These are phyloP conservation scores for Pisolithus albus DNA, from an alignment of 768 basidiomycete species.

Conservation along the genomic window DNA sequence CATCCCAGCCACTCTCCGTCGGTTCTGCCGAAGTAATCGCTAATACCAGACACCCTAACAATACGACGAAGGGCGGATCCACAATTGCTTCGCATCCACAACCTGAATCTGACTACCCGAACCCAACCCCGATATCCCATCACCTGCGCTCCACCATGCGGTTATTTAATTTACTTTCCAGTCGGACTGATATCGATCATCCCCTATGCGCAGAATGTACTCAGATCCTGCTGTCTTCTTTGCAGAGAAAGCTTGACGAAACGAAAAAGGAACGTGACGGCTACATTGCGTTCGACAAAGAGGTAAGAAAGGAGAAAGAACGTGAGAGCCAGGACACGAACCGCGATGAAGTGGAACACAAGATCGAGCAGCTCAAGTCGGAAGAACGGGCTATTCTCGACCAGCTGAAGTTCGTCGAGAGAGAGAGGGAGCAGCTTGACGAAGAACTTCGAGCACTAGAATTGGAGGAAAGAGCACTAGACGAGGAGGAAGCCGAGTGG, in stretches of 20 bases:
- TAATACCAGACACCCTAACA: conserved; percentile 31
- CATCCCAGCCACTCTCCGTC: conserved; percentile 41
- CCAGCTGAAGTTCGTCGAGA: conserved; percentile 69
- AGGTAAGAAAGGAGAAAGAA: conserved; percentile 76
- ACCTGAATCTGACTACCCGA: conserved; percentile 46
- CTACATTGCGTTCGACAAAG: conserved; percentile 88
- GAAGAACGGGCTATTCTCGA: conserved; percentile 67
- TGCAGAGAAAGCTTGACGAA: conserved; percentile 82
- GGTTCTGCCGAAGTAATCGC: conserved; percentile 38
- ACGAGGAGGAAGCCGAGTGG: conserved; percentile 77
- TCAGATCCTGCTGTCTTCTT: conserved; percentile 63
- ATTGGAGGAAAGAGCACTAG: conserved; percentile 69
- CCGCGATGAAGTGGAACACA: conserved; percentile 61
- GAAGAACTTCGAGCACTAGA: conserved; percentile 66
- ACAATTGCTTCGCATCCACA: conserved; percentile 27
- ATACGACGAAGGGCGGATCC: conserved; percentile 17
- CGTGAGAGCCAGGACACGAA: conserved; percentile 54
- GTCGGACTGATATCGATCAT: conserved; percentile 78
- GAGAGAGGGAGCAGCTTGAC: conserved; percentile 69
- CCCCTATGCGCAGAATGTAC: conserved; percentile 96
- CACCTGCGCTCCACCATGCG: conserved; percentile 69
- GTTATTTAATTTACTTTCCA: conserved; percentile 70
- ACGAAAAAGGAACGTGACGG: conserved; percentile 88
- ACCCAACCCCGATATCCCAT: conserved; percentile 70
- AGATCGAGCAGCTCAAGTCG: conserved; percentile 62